Conservation (phyloP, 2,329 filamentous ascomycete species). For the Botrytis squamosa region DNA sequence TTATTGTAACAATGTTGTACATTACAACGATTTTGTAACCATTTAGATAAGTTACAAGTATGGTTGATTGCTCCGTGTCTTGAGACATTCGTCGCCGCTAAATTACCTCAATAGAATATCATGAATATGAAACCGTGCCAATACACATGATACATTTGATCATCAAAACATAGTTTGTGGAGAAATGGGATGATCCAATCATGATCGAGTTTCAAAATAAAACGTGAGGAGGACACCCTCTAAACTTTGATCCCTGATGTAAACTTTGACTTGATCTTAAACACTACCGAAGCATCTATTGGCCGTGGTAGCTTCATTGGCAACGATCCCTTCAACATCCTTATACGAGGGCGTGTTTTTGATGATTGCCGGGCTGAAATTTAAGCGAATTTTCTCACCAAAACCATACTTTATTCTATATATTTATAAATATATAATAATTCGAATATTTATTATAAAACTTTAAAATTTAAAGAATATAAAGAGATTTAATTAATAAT, state of each 20-base stretch:
- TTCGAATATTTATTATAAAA: too few species aligned
- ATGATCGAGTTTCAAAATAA: not conserved
- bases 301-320: not conserved
- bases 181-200: not conserved
- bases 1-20: not conserved
- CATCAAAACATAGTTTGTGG: not conserved
- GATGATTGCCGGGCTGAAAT: too few species aligned
- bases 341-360: too few species aligned
- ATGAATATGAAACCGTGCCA: slow-evolving; percentile 1
- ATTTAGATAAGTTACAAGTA: not conserved
- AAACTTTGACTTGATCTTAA: not conserved
- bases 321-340: not conserved
- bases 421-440: too few species aligned
- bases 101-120: too few species aligned
- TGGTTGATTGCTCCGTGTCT: not conserved
- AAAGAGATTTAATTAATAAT: too few species aligned
- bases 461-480: too few species aligned
- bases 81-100: not conserved
- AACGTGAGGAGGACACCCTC: not conserved
- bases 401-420: too few species aligned
- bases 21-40: not conserved
- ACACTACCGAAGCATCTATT: not conserved
- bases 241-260: not conserved
- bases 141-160: not conserved
- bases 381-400: too few species aligned